Percentiles rank a stretch among this genome's conserved stretches.
Conservation (phyloP, 2,329 filamentous ascomycete genomes). For the Xylariaceae sp. region DNA sequence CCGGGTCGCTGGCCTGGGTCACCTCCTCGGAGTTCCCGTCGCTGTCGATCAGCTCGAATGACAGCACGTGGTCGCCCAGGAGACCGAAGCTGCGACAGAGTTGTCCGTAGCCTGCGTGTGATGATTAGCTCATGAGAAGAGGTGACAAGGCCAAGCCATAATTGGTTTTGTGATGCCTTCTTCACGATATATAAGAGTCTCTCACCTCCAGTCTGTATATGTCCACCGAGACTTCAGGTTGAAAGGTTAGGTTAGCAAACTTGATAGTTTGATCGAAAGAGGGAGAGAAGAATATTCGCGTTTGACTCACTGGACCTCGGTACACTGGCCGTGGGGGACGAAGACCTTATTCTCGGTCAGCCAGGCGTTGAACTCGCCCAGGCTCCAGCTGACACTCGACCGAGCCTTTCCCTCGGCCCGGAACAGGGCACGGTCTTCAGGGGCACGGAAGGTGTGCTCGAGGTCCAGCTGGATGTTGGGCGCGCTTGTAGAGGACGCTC, state of each 20-base stretch:
- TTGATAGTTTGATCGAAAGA: neutral
- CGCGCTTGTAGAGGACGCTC: slow-evolving; percentile 40
- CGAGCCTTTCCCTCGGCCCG: slow-evolving; percentile 31
- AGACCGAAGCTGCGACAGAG: slow-evolving; percentile 46
- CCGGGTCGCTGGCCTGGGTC: slow-evolving; percentile 42
- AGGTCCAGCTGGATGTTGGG: slow-evolving; percentile 44
- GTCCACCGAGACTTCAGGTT: slow-evolving; percentile 35
- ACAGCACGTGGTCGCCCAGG: slow-evolving; percentile 47
- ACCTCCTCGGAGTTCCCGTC: slow-evolving; percentile 41
- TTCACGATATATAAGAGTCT: neutral
- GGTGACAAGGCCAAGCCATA: no score
- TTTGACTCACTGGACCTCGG: slow-evolving; percentile 34
- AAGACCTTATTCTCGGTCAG: slow-evolving; percentile 37
- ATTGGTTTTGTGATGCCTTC: no score
- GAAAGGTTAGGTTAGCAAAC: slow-evolving; percentile 2
- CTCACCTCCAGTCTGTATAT: slow-evolving; percentile 42
- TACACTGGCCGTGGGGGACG: slow-evolving; percentile 42
- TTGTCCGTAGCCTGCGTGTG: slow-evolving; percentile 35
- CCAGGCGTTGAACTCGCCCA: slow-evolving; percentile 40
- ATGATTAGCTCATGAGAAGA: slow-evolving; percentile 6
- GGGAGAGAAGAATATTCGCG: no score
- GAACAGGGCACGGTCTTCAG: slow-evolving; percentile 29
- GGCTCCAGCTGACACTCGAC: slow-evolving; percentile 37
- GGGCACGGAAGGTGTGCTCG: slow-evolving; percentile 33
- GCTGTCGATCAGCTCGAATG: slow-evolving; percentile 43